phyloP scores from a whole-genome alignment of 2,329 filamentous ascomycete species.

The Aureobasidium sp. region DNA sequence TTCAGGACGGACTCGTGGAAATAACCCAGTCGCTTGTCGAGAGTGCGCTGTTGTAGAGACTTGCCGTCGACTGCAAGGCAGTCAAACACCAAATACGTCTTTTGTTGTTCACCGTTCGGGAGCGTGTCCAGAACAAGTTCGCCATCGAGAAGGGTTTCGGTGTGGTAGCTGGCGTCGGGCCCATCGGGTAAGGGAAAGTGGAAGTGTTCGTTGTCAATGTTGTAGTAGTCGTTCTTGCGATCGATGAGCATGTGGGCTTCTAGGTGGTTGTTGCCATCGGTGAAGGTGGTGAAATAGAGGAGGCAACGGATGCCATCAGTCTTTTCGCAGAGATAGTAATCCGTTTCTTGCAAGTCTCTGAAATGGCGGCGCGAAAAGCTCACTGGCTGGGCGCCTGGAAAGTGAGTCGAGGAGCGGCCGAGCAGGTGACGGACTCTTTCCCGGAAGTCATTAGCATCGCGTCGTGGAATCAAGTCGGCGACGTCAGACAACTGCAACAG shows the following conservation, averaged over 20 bases:
- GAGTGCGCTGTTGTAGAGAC: slow-evolving; percentile 65
- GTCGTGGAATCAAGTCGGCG: slow-evolving; percentile 16
- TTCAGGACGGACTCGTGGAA: slow-evolving; percentile 70
- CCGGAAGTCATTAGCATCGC: slow-evolving; percentile 21
- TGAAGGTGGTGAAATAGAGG: slow-evolving; percentile 69
- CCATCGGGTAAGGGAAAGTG: slow-evolving; percentile 71
- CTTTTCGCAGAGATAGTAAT: slow-evolving; percentile 98
- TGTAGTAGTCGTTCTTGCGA: slow-evolving; percentile 96
- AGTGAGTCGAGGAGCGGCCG: slow-evolving; percentile 57
- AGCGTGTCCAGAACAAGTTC: slow-evolving; percentile 84
- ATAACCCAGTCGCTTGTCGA: slow-evolving; percentile 84
- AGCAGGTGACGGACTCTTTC: slow-evolving; percentile 47
- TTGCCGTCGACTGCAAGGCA: slow-evolving; percentile 74
- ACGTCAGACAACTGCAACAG: slow-evolving; percentile 21
- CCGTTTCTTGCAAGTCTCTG: slow-evolving; percentile 67
- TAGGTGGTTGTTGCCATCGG: slow-evolving; percentile 25
- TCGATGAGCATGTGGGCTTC: slow-evolving; percentile 91
- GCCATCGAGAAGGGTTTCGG: slow-evolving; percentile 77
- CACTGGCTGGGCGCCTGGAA: slow-evolving; percentile 90
- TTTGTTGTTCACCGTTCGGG: slow-evolving; percentile 56
- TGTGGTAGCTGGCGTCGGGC: slow-evolving; percentile 57
- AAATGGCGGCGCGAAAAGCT: slow-evolving; percentile 80
- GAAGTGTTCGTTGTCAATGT: slow-evolving; percentile 57
- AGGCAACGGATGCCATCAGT: slow-evolving; percentile 93
- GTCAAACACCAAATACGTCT: slow-evolving; percentile 89